Percentiles rank a stretch among this genome's conserved stretches.
Evolutionary conservation across 768 basidiomycete species (phyloP).

Genomic region (Phallus indusiatus): DNA sequence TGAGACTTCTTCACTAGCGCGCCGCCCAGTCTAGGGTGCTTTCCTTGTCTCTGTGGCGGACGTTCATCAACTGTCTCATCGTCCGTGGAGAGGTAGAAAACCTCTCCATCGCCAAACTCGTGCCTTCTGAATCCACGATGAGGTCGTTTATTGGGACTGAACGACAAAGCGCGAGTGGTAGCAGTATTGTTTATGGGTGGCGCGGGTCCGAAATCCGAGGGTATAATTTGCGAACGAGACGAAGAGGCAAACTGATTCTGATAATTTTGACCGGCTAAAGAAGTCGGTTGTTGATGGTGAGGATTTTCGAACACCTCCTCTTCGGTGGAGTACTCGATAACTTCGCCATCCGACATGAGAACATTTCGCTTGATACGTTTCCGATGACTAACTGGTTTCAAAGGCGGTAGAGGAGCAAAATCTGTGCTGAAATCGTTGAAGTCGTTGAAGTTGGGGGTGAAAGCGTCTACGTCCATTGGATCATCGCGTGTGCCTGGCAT

Average conservation of each 20-base stretch:
- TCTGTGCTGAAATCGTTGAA: neutral
- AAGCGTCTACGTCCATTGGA: constrained; percentile 3
- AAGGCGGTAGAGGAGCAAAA: neutral
- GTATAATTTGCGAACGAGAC: neutral
- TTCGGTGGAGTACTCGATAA: constrained; percentile 3
- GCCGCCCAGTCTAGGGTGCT: constrained; percentile 5
- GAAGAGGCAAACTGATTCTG: neutral
- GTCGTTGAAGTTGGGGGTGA: neutral
- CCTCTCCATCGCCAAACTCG: constrained; percentile 1
- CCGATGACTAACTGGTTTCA: neutral
- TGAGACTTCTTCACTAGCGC: neutral
- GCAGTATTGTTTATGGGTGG: neutral
- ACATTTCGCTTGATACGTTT: neutral
- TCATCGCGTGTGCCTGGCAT: neutral
- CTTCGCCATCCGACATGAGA: neutral
- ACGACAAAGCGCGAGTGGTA: neutral
- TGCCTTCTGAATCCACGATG: constrained; percentile 2
- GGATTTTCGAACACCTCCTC: neutral
- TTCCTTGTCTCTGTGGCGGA: neutral
- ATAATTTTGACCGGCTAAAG: too few relatives aligned
- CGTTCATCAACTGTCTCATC: constrained; percentile 8
- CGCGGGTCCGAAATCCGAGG: neutral
- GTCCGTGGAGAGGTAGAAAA: constrained; percentile 5
- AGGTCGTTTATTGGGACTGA: neutral
- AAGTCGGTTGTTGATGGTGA: neutral